These are phyloP conservation scores for Trichoderma afroharzianum DNA, from an alignment of 2,329 filamentous ascomycete genomes.

Conservation along the genomic window DNA sequence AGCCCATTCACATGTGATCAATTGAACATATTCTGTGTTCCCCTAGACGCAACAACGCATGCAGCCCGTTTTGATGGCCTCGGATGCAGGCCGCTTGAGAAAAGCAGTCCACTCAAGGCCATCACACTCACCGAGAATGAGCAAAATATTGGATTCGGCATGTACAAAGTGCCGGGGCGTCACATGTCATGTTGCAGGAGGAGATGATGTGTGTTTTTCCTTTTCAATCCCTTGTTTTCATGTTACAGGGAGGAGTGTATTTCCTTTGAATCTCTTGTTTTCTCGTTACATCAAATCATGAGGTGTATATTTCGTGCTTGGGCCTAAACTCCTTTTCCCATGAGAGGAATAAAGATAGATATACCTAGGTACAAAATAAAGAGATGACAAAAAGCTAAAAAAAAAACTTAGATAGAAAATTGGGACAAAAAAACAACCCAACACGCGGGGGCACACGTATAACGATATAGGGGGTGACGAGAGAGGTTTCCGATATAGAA, in stretches of 20 bases:
- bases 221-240: not conserved
- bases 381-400: not conserved
- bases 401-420: not conserved
- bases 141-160: not conserved
- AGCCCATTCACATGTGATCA: not conserved
- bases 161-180: not conserved
- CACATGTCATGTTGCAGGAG: not conserved
- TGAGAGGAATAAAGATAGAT: slow-evolving; percentile 1
- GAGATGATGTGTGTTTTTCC: not conserved
- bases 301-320: slow-evolving; percentile 10
- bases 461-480: not conserved
- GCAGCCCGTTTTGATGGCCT: not conserved
- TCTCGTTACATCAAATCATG: not conserved
- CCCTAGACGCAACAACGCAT: not conserved
- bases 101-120: not conserved
- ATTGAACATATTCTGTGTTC: not conserved
- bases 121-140: slow-evolving; percentile 8
- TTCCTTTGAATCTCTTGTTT: not conserved
- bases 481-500: not conserved
- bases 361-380: slow-evolving; percentile 10
- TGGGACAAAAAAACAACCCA: not conserved
- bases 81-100: not conserved
- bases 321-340: not conserved
- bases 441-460: not conserved
- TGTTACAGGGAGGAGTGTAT: no score